Evolutionary conservation across 2,329 filamentous ascomycete genomes (phyloP).

Genomic region (Paracamarosporium sp.): DNA sequence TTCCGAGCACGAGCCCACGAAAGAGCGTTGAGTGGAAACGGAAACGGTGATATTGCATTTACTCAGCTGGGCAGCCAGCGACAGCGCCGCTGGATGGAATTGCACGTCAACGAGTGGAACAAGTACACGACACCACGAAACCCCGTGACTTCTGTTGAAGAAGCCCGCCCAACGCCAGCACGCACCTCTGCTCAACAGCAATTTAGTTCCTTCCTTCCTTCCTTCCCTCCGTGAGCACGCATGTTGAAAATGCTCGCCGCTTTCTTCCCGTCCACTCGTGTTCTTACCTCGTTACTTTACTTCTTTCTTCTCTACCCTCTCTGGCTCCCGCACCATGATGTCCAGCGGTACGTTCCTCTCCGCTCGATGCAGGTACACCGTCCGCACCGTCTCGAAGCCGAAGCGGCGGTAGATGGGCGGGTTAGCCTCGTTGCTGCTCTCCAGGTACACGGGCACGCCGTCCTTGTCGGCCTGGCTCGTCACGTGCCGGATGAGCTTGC

Average conservation of each 20-base stretch:
- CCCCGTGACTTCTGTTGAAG: constrained; percentile 11
- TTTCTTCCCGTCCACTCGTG: constrained; percentile 6
- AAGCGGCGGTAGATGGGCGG: constrained; percentile 76
- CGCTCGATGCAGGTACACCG: constrained; percentile 68
- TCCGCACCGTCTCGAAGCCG: constrained; percentile 71
- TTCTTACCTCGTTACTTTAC: constrained; percentile 8
- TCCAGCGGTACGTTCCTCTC: constrained; percentile 69
- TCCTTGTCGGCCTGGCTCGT: constrained; percentile 70
- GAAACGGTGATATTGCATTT: no score
- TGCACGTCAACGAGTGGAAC: background rate
- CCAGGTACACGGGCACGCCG: constrained; percentile 74
- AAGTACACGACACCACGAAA: background rate
- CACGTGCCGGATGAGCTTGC: constrained; percentile 74
- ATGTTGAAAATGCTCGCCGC: constrained; percentile 32
- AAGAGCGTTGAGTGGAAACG: no score
- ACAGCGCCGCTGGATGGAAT: no score
- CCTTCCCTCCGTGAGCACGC: constrained; percentile 8
- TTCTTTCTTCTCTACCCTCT: constrained; percentile 29
- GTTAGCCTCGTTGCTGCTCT: constrained; percentile 75
- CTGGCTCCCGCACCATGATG: constrained; percentile 82
- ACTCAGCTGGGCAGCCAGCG: no score
- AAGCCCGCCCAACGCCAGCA: background rate
- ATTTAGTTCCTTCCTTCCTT: background rate
- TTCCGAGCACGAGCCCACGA: no score
- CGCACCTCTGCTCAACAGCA: background rate